These are phyloP conservation scores for Sporothrix mexicana DNA, from an alignment of 2,329 filamentous ascomycete species.

Conservation along the genomic window DNA sequence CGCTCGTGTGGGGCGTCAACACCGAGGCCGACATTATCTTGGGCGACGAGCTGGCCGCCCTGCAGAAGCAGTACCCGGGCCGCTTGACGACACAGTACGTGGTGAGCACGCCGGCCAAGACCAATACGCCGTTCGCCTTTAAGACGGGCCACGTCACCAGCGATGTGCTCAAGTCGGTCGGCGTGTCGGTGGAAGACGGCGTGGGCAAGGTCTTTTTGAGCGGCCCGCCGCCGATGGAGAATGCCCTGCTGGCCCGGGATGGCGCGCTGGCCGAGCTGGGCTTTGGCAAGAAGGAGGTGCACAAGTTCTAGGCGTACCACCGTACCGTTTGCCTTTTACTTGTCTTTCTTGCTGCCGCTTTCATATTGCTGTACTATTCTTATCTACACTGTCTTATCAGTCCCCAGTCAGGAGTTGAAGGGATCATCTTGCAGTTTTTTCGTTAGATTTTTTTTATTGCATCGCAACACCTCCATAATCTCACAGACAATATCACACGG, in stretches of 20 bases:
- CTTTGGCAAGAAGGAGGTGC: conserved; percentile 61
- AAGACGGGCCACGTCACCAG: conserved; percentile 64
- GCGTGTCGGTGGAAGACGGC: conserved; percentile 41
- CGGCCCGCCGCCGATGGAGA: conserved; percentile 71
- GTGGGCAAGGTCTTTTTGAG: conserved; percentile 69
- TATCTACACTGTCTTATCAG: too few relatives aligned
- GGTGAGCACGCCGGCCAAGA: conserved; percentile 55
- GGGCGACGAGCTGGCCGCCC: conserved; percentile 58
- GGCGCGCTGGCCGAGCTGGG: conserved; percentile 65
- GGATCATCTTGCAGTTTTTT: background rate
- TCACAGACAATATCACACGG: too few relatives aligned
- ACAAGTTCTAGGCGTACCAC: conserved; percentile 54
- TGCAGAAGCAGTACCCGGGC: conserved; percentile 56
- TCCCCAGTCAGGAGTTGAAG: too few relatives aligned
- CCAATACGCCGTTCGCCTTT: conserved; percentile 42
- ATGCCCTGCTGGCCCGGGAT: conserved; percentile 55
- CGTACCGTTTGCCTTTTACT: background rate
- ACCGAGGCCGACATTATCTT: conserved; percentile 67
- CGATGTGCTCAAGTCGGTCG: conserved; percentile 59
- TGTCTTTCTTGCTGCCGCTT: too few relatives aligned
- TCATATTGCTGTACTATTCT: too few relatives aligned
- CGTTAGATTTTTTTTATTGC: background rate
- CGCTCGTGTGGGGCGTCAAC: conserved; percentile 70
- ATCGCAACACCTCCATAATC: too few relatives aligned
- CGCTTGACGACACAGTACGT: conserved; percentile 65